These are phyloP conservation scores for Psilocybe cyanescens DNA, from an alignment of 768 basidiomycete species.

Conservation along the genomic window DNA sequence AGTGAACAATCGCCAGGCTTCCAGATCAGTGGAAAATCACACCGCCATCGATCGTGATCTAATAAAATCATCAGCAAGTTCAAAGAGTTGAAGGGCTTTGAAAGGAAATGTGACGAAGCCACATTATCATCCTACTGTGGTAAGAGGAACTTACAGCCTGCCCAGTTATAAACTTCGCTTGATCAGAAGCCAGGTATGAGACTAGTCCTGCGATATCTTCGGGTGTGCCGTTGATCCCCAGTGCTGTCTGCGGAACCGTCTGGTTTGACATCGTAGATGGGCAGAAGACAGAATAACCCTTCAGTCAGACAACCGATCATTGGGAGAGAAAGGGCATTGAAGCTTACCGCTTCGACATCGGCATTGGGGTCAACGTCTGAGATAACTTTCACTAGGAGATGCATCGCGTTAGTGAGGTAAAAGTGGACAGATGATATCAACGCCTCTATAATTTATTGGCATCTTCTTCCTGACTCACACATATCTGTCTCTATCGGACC, in stretches of 20 bases:
- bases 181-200: constrained; percentile 14
- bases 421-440: not conserved
- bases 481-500: constrained; percentile 24
- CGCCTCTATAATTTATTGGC: too few relatives aligned
- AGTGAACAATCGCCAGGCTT: not conserved
- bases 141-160: not conserved
- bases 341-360: too few relatives aligned
- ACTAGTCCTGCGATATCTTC: constrained; percentile 19
- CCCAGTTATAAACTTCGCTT: constrained; percentile 15
- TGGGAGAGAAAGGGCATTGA: too few relatives aligned
- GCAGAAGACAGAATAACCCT: too few relatives aligned
- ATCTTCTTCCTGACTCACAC: not conserved
- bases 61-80: not conserved
- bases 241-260: not conserved
- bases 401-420: too few relatives aligned
- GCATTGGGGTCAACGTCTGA: too few relatives aligned
- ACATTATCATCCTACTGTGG: not conserved
- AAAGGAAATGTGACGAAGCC: too few relatives aligned
- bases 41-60: not conserved
- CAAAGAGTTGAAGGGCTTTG: too few relatives aligned
- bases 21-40: not conserved
- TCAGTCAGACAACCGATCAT: too few relatives aligned
- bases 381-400: not conserved
- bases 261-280: not conserved
- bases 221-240: constrained; percentile 7